Percentiles rank a stretch among this genome's conserved stretches.
Evolutionary conservation across 108 stramenopile genomes (phyloP).

Genomic region (Epithemia pelagica): DNA sequence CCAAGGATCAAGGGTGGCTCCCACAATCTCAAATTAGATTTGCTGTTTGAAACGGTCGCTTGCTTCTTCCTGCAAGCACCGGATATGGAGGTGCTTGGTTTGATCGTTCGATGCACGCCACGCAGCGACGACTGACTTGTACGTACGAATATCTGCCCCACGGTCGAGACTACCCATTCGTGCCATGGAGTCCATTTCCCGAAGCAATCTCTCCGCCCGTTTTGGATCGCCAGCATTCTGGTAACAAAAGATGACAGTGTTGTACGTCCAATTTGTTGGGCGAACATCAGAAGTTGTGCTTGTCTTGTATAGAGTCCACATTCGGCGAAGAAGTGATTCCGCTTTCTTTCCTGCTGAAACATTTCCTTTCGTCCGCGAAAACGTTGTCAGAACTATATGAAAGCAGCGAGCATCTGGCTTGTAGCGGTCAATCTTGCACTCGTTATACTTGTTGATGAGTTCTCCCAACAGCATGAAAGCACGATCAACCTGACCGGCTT

Average conservation of each 20-base stretch:
- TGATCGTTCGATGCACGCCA: constrained; percentile 2
- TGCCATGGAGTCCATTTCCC: constrained; percentile 8
- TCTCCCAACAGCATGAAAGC: constrained; percentile 5
- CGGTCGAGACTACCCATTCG: background rate
- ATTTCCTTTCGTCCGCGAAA: background rate
- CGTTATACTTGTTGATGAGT: constrained; percentile 3
- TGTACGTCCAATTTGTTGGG: constrained; percentile 1
- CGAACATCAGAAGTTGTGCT: background rate
- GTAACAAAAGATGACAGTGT: background rate
- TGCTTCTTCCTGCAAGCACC: background rate
- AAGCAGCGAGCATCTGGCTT: constrained; percentile 7
- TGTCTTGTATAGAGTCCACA: constrained; percentile 5
- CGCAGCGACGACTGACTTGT: background rate
- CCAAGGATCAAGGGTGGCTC: too few species aligned
- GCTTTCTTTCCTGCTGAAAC: background rate
- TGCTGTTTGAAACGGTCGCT: background rate
- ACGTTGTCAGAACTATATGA: constrained; percentile 7
- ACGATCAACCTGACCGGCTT: background rate
- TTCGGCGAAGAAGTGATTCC: constrained; percentile 4
- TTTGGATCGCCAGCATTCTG: background rate
- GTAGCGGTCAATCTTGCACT: background rate
- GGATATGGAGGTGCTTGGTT: constrained; percentile 6
- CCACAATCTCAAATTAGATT: constrained; percentile 1
- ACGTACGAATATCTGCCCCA: background rate
- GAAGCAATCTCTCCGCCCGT: constrained; percentile 4